Evolutionary conservation across 225 moss, liverwort and hornwort species (phyloP), one percentile per base, ranked within the genome.

Genomic region (Polytrichum formosum): DNA sequence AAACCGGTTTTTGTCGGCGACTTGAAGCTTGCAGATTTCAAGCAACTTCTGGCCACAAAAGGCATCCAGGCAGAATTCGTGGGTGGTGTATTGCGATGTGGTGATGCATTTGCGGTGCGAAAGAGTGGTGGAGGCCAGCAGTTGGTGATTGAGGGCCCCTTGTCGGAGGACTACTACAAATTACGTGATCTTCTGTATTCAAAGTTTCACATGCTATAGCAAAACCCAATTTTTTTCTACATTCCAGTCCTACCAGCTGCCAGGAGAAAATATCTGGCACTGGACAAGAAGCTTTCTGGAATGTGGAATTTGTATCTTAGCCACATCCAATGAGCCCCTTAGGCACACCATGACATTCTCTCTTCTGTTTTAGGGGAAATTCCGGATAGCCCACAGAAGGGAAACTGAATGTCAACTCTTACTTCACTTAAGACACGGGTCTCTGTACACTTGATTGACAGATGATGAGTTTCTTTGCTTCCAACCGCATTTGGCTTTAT

Each of bases 41-140:
- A 94, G 80, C 98, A 98, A 67, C 88, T 98, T 69, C 80, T 98
- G 71, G 98, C 94, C 68, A 91, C 92, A 0, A 94, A 93, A 81
- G 98, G 98, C 81, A 88, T 98, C 72, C 98, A 91, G 91, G 98
- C 98, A 30, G 98, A 98, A 76, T 92, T 98, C 63, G 90, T 90
- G 65, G 98, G 98, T 26, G 98, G 98, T 56, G 91, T 98, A 27
- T 77, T 98, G 27, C 91, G 98, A 30, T 98, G 98, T 77, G 98
- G 94, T 70, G 94, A 98, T 68, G 90, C 91, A 56, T 94, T 98
- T 71, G 88, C 94, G 29, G 94, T 94, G 64, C 90, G 92, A 69
- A 91, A 91, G 95, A 92, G 81, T 78, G 91, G 93, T 81, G 96
- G 96, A 83, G 84, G 86, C 73, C 98, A 98, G 69, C 98, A 98